Percentiles rank a stretch among this genome's conserved stretches.
Conservation (phyloP, 148 eudicot genomes). For the Fagopyrum homotropicum region DNA sequence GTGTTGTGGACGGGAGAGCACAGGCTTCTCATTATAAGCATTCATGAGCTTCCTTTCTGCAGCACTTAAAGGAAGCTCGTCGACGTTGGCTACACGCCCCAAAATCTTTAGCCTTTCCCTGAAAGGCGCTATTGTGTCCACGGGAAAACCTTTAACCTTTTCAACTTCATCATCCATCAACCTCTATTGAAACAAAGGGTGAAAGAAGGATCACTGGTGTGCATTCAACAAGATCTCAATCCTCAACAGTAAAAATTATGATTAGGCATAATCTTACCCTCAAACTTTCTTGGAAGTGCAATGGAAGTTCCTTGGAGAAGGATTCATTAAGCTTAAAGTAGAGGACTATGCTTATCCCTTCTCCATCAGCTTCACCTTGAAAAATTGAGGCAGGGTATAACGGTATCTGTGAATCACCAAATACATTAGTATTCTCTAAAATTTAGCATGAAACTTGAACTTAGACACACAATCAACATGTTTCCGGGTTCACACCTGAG, state of each 20-base stretch:
- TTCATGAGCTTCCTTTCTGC: conserved; percentile 69
- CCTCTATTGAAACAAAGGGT: conserved; percentile 32
- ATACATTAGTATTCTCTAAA: background rate
- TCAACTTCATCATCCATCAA: conserved; percentile 74
- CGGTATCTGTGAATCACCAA: conserved; percentile 43
- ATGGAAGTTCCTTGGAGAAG: conserved; percentile 56
- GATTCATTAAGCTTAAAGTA: conserved; percentile 70
- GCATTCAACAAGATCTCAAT: background rate
- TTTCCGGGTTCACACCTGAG: conserved; percentile 38
- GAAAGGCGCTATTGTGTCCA: conserved; percentile 48
- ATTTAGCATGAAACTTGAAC: background rate
- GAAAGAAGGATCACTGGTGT: background rate
- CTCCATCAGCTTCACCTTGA: conserved; percentile 69
- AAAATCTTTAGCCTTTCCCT: conserved; percentile 88
- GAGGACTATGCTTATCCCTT: conserved; percentile 80
- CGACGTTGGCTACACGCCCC: conserved; percentile 75
- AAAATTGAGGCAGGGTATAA: conserved; percentile 74
- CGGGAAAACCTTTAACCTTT: conserved; percentile 72
- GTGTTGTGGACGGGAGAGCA: conserved; percentile 96
- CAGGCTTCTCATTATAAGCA: conserved; percentile 90
- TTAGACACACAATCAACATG: background rate
- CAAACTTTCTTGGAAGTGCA: conserved; percentile 61
- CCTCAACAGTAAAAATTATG: background rate
- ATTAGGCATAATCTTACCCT: conserved; percentile 34
- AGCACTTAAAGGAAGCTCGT: conserved; percentile 56